Evolutionary conservation across 2,329 filamentous ascomycete genomes (phyloP).

Genomic region (Fusarium tanahbumbuense): DNA sequence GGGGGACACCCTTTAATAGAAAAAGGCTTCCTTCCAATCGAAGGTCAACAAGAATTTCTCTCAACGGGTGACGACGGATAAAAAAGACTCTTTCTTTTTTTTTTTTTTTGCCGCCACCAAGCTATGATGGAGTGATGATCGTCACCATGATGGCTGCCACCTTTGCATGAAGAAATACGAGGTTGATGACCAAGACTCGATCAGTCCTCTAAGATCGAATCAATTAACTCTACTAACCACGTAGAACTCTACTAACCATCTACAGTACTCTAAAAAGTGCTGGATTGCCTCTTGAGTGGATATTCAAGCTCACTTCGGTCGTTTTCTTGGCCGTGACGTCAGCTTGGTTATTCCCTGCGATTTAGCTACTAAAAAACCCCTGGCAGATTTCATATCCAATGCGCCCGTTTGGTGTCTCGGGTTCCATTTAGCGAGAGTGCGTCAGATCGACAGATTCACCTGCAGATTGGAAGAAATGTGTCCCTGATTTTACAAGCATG

Average conservation of each 20-base stretch:
- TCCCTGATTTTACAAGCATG: background rate
- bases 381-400: conserved; percentile 9
- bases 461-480: background rate
- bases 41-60: conserved; percentile 14
- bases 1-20: conserved; percentile 8
- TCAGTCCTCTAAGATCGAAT: conserved; percentile 15
- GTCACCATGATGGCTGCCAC: conserved; percentile 8
- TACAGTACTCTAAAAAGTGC: background rate
- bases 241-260: background rate
- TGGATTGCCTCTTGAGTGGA: conserved; percentile 17
- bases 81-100: background rate
- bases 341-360: conserved; percentile 24
- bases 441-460: conserved; percentile 11
- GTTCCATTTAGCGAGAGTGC: conserved; percentile 10
- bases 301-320: conserved; percentile 19
- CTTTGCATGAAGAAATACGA: conserved; percentile 19
- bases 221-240: background rate
- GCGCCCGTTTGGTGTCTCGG: conserved; percentile 33
- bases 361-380: background rate
- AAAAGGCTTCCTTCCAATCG: conserved; percentile 5
- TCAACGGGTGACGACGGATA: conserved; percentile 8
- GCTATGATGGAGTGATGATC: conserved; percentile 13
- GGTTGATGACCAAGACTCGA: conserved; percentile 8
- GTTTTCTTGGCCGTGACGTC: conserved; percentile 41
- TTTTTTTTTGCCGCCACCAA: conserved; percentile 8